Conservation (phyloP, 1,284 basidiomycete species). For the Cryptococcus sp. region DNA sequence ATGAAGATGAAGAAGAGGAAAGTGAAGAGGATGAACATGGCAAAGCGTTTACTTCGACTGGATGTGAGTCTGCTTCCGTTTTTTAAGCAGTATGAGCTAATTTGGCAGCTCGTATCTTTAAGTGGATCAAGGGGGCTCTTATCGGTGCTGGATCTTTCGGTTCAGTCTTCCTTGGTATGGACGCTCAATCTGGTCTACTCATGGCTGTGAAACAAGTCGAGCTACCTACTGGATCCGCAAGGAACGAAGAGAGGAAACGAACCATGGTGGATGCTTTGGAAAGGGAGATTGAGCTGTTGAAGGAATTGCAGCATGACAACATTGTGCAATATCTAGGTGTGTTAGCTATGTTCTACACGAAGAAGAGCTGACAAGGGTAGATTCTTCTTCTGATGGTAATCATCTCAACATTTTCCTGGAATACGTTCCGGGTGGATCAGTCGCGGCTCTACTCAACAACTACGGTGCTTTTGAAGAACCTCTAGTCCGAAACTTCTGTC, state of each 20-base stretch:
- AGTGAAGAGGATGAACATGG: conserved; percentile 50
- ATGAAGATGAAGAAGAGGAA: conserved; percentile 50
- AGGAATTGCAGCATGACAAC: conserved; percentile 91
- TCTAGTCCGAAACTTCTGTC: conserved; percentile 88
- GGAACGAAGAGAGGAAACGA: conserved; percentile 90
- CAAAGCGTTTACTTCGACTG: conserved; percentile 58
- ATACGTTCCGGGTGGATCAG: conserved; percentile 96
- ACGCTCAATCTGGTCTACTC: conserved; percentile 82
- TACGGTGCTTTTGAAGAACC: conserved; percentile 97
- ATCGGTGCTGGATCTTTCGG: conserved; percentile 97
- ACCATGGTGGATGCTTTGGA: conserved; percentile 93
- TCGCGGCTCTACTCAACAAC: conserved; percentile 83
- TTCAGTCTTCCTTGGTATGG: conserved; percentile 95
- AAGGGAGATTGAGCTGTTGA: conserved; percentile 91
- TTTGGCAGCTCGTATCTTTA: conserved; percentile 60
- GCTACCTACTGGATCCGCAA: conserved; percentile 75
- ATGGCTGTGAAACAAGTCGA: conserved; percentile 99
- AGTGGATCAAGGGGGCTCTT: conserved; percentile 98
- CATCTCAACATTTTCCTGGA: conserved; percentile 97
- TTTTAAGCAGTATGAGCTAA: conserved; percentile 2
- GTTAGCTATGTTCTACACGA: conserved; percentile 27
- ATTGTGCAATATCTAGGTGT: conserved; percentile 95
- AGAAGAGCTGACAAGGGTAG: conserved; percentile 46
- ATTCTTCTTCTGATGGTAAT: conserved; percentile 81
- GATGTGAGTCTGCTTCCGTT: conserved; percentile 51